phyloP scores from a whole-genome alignment of 169 alveolate genomes.

The Pseudocohnilembus persalinus region DNA sequence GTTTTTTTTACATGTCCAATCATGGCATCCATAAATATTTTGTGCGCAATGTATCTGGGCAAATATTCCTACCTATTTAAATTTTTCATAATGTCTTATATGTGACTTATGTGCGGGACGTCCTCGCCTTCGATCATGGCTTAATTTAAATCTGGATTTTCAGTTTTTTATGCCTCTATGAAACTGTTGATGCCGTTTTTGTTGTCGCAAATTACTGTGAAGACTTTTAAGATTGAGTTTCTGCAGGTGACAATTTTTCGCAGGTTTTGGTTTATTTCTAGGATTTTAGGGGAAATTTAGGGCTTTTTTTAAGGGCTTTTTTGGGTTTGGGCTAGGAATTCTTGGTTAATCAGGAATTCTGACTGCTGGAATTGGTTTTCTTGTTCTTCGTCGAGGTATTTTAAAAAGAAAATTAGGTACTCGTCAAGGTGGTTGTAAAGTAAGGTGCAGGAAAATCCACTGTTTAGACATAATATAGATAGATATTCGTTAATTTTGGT shows the following conservation, averaged over 20 bases:
- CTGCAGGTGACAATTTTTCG: neutral
- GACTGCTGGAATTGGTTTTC: too few relatives aligned
- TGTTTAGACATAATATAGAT: neutral
- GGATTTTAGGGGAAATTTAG: neutral
- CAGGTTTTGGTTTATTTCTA: neutral
- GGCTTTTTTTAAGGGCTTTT: too few relatives aligned
- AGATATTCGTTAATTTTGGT: neutral
- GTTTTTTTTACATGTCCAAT: too few relatives aligned
- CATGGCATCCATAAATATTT: too few relatives aligned
- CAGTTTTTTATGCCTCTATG: neutral
- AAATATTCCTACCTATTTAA: too few relatives aligned
- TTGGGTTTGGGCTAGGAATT: too few relatives aligned
- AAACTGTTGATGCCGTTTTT: neutral
- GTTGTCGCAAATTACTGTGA: neutral
- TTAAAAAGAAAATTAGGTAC: neutral
- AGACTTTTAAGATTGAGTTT: neutral
- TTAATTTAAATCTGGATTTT: neutral
- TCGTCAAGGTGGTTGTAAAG: neutral
- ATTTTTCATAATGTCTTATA: neutral
- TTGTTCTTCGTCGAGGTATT: neutral
- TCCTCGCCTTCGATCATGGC: neutral
- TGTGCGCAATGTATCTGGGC: neutral
- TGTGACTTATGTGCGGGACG: neutral
- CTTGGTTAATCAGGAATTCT: too few relatives aligned
- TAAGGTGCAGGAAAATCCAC: neutral